A percentile compares a stretch with the other conserved stretches of the same genome.
These are phyloP conservation scores for Lumnitzera littorea DNA, from an alignment of 345 rosid species.

Conservation along the genomic window DNA sequence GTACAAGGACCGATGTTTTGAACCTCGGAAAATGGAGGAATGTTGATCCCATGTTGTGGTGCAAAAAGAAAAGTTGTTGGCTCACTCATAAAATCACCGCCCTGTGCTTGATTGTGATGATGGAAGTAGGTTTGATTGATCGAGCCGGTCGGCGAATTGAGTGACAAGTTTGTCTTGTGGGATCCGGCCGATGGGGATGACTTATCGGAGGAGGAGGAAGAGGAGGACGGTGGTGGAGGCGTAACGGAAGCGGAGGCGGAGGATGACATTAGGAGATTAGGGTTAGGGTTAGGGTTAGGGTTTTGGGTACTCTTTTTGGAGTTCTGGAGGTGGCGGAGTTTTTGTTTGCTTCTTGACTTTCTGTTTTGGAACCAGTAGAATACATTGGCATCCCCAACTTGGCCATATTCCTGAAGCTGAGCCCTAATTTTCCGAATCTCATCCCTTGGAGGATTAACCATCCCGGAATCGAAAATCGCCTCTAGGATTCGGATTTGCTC, in stretches of 20 bases:
- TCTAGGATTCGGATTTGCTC: constrained; percentile 95
- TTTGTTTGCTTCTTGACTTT: constrained; percentile 94
- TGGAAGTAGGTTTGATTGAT: constrained; percentile 40
- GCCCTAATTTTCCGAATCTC: constrained; percentile 88
- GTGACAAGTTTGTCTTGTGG: constrained; percentile 6
- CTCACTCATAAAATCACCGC: background rate
- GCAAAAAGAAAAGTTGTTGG: constrained; percentile 1
- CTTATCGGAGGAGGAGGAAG: constrained; percentile 65
- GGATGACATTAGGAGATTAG: constrained; percentile 11
- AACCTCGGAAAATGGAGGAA: background rate
- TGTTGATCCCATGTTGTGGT: constrained; percentile 3
- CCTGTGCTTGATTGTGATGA: constrained; percentile 26
- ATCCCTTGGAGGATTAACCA: constrained; percentile 98
- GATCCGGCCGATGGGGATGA: constrained; percentile 30
- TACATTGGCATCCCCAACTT: constrained; percentile 97
- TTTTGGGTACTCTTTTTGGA: constrained; percentile 39
- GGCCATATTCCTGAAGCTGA: constrained; percentile 90
- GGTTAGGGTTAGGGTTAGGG: constrained; percentile 8
- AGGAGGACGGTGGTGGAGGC: constrained; percentile 39
- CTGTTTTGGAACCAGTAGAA: constrained; percentile 99
- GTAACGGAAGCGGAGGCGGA: constrained; percentile 13
- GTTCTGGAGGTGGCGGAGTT: constrained; percentile 71
- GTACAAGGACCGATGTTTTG: constrained; percentile 4
- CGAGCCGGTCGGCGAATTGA: constrained; percentile 31
- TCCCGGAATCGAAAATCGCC: constrained; percentile 94